A percentile compares a stretch with the other conserved stretches of the same genome.
Evolutionary conservation across 192 early-diverging fungal genomes (phyloP).

Genomic region (Backusella parvicylindrica): DNA sequence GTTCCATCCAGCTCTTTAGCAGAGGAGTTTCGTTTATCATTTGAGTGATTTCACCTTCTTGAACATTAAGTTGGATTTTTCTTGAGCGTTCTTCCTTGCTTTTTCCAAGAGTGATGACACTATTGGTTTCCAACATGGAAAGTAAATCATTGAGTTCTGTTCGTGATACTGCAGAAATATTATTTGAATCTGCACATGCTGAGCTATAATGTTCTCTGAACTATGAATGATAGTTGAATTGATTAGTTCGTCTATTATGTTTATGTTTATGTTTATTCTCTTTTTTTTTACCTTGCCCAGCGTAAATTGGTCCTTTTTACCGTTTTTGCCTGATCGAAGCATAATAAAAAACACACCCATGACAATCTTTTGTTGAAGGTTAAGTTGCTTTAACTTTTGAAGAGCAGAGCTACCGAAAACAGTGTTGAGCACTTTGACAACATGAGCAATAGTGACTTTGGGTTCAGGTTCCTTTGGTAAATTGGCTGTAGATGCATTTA

Average conservation of each 20-base stretch:
- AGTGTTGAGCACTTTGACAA: constrained; percentile 62
- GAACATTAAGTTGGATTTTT: constrained; percentile 29
- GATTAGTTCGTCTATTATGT: neutral
- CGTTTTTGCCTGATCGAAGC: constrained; percentile 25
- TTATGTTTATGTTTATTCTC: neutral
- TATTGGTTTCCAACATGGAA: constrained; percentile 66
- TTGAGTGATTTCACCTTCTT: constrained; percentile 23
- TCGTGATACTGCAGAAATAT: constrained; percentile 62
- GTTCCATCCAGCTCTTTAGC: constrained; percentile 2
- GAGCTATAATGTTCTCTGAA: constrained; percentile 61
- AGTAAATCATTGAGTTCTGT: constrained; percentile 77
- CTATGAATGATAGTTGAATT: constrained; percentile 23
- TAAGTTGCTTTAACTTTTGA: constrained; percentile 66
- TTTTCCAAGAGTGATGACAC: constrained; percentile 53
- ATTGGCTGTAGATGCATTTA: neutral
- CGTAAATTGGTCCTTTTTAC: constrained; percentile 44
- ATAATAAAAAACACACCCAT: constrained; percentile 55
- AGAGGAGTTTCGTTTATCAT: constrained; percentile 11
- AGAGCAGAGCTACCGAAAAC: constrained; percentile 58
- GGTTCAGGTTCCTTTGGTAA: constrained; percentile 36
- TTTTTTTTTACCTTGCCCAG: constrained; percentile 44
- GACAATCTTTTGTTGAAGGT: constrained; percentile 81
- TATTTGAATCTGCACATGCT: constrained; percentile 47
- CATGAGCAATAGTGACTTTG: constrained; percentile 79
- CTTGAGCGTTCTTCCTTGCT: constrained; percentile 37